These are phyloP conservation scores for Symbiodinium pilosum DNA, from an alignment of 73 alveolate genomes.

Conservation along the genomic window DNA sequence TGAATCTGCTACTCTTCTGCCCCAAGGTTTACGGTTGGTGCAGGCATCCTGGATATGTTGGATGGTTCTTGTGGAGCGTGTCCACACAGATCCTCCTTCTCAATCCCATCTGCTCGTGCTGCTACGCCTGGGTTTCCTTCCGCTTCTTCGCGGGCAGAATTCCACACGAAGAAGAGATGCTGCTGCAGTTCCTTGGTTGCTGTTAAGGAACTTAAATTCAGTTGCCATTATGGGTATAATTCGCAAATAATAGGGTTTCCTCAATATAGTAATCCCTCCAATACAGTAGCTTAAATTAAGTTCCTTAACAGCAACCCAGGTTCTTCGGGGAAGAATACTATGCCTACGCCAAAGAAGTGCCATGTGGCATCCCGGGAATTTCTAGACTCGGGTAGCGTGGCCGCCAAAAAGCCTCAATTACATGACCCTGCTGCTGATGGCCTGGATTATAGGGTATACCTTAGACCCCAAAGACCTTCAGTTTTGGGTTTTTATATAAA, in stretches of 20 bases:
- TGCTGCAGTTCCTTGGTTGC: constrained; percentile 77
- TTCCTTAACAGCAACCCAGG: no score
- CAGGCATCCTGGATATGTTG: constrained; percentile 89
- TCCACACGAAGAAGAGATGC: constrained; percentile 60
- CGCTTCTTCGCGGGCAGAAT: constrained; percentile 90
- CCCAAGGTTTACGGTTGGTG: constrained; percentile 60
- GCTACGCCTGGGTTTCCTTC: constrained; percentile 81
- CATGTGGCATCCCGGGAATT: constrained; percentile 59
- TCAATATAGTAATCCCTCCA: no score
- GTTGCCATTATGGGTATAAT: no score
- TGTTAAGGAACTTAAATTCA: no score
- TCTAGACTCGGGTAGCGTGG: constrained; percentile 7
- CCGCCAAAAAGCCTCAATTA: no score
- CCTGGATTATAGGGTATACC: no score
- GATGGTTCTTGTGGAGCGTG: constrained; percentile 94
- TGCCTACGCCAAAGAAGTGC: constrained; percentile 73
- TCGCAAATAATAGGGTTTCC: no score
- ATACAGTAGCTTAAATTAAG: no score
- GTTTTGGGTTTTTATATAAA: no score
- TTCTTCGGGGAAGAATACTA: constrained; percentile 73
- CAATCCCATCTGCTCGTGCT: constrained; percentile 45
- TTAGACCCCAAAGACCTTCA: no score
- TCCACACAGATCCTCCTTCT: constrained; percentile 53
- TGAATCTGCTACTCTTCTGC: not conserved
- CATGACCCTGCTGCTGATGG: no score